A percentile compares a stretch with the other conserved stretches of the same genome.
phyloP scores from a whole-genome alignment of 2,329 filamentous ascomycete species.

The Colletotrichum sp. region DNA sequence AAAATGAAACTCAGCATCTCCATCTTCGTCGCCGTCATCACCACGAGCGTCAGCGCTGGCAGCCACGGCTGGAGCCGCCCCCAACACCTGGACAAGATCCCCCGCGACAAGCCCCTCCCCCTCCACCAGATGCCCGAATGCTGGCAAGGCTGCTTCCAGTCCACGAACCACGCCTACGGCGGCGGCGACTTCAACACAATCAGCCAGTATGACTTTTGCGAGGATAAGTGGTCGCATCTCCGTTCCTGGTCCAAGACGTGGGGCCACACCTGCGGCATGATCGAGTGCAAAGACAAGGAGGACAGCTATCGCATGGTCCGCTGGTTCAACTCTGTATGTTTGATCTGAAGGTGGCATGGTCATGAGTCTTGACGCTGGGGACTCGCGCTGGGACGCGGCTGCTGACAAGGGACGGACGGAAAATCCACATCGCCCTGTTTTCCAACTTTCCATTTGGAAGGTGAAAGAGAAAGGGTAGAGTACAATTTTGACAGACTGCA shows the following conservation, averaged over 20 bases:
- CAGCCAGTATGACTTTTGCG: not conserved
- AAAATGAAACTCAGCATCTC: not conserved
- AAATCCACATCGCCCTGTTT: too few relatives aligned
- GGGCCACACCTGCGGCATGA: too few relatives aligned
- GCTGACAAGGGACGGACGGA: too few relatives aligned
- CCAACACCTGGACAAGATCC: not conserved
- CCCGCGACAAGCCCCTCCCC: not conserved
- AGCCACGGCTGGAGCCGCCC: not conserved
- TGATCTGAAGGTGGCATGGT: too few relatives aligned
- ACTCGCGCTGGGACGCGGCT: rapidly evolving
- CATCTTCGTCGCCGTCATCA: not conserved
- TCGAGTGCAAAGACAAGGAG: too few relatives aligned
- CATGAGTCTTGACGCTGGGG: too few relatives aligned
- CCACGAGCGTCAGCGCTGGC: not conserved
- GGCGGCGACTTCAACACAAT: not conserved
- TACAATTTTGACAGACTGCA: too few relatives aligned
- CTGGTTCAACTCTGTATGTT: too few relatives aligned
- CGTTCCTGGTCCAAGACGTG: not conserved
- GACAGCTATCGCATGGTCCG: too few relatives aligned
- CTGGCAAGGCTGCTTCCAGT: not conserved
- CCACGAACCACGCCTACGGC: not conserved
- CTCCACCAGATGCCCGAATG: not conserved
- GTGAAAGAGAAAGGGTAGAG: too few relatives aligned
- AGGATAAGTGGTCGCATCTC: not conserved
- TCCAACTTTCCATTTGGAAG: too few relatives aligned